Evolutionary conservation across 768 basidiomycete species (phyloP).

Genomic region (Strobilomyces echinocephalus): DNA sequence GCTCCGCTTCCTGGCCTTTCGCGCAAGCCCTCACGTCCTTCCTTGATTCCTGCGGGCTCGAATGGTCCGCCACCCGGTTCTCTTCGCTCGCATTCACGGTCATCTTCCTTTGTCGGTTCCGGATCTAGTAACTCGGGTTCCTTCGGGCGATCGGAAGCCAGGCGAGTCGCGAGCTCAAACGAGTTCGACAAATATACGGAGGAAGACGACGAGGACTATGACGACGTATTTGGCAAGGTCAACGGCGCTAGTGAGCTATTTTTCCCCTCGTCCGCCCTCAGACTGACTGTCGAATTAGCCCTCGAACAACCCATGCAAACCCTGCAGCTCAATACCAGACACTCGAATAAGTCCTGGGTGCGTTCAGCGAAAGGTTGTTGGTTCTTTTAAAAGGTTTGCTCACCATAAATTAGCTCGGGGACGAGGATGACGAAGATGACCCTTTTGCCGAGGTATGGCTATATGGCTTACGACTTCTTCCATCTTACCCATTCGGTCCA

Average conservation of each 20-base stretch:
- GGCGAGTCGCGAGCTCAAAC: conserved; percentile 46
- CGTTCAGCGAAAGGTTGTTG: conserved; percentile 8
- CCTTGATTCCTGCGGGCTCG: conserved; percentile 41
- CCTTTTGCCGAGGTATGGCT: conserved; percentile 83
- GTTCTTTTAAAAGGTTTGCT: neutral
- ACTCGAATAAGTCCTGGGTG: conserved; percentile 92
- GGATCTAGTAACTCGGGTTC: conserved; percentile 44
- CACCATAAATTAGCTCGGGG: conserved; percentile 51
- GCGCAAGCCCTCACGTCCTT: conserved; percentile 50
- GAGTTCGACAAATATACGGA: conserved; percentile 87
- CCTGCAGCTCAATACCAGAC: conserved; percentile 76
- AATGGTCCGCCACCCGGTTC: conserved; percentile 27
- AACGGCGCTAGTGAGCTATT: conserved; percentile 57
- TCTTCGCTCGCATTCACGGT: conserved; percentile 48
- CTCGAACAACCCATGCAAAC: conserved; percentile 63
- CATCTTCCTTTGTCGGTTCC: conserved; percentile 50
- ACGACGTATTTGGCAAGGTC: conserved; percentile 86
- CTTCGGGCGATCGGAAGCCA: conserved; percentile 63
- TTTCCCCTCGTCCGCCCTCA: neutral
- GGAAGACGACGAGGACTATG: conserved; percentile 88
- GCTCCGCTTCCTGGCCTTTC: conserved; percentile 59
- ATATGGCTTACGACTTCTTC: neutral
- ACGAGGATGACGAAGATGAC: conserved; percentile 88
- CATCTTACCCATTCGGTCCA: conserved; percentile 23
- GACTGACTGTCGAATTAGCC: conserved; percentile 32